Base-by-base conservation (phyloP, 345 rosid genomes). In the Rhizophora mangle region DNA sequence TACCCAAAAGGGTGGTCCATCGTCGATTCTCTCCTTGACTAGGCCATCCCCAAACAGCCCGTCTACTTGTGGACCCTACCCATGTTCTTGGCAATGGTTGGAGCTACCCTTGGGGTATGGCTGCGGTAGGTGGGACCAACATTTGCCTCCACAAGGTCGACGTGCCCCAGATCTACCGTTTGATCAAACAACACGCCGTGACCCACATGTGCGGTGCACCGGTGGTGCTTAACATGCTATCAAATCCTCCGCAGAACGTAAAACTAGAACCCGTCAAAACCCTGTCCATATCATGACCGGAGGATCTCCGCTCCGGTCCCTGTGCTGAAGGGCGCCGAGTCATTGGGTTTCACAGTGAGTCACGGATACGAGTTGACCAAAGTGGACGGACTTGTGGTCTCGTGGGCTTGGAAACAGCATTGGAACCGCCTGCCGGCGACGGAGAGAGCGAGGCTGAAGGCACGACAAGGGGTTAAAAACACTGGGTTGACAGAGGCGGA, bases 141-240 rank as follows among this genome's bases (percentile, higher is more conserved):
- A 9, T 53, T 16, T 53, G 57, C 24, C 57, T 53, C 57, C 57
- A 24, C 10, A n/a, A 22, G 57, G n/a, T 53, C 26, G 57, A 53
- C 24, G 26, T 53, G 22, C 24, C 24, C 22, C n/a, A 20, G 8
- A 53, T 53, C 26, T 53, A 53, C 57, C 10, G 57, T n/a, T 53
- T n/a, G 57, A 53, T 53, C 24, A 53, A 53, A 3, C 57, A 9
- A 53, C 57, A n/a, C 24, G 57, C 9, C 10, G 57, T 53, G 9
- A n/a, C 57, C 24, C 57, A 53, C 57, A 53, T 53, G 57, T 53
- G 57, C 24, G 57, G 57, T 19, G 57, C 57, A 53, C 26, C 57
- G n/a, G 57, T 53, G 11, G 26, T 53, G 57, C 57, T 53, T 6
- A 54, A 54, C 27, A 21, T 54, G 58, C 58, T 54, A 24, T 2